Evolutionary conservation across 495 filamentous ascomycete genomes (phyloP), one percentile per base, ranked within the genome.

Genomic region (Penicillium flavigenum): DNA sequence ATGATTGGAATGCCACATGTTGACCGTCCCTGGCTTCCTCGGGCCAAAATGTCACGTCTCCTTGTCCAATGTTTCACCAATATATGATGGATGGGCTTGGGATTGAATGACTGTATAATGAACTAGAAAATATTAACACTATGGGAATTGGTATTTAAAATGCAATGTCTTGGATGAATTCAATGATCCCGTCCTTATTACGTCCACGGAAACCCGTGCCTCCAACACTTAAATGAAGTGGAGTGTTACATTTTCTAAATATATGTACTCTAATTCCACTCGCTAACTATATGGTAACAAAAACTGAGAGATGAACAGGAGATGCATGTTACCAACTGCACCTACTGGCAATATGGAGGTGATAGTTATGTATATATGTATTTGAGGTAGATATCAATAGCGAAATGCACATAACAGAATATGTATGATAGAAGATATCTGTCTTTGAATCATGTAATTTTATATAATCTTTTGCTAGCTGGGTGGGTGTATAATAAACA

Each of bases 81-180:
- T 38, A 17, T 46, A 29, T 52, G 61, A 54, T 61, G 54, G 57
- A 61, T 51, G 47, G 45, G 53, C 36, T 43, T 53, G 39, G 56
- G 46, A 46, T 55, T 57, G 54, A 63, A 69, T 69, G 66, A 63
- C 57, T 69, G 64, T 67, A 69, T 67, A 66, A 67, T 68, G 66
- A 66, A 58, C 27, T 32, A 51, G 31, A 48, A 57, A 60, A 49
- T 52, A 46, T 32, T 55, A 10, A 46, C 32, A 31, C 24, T 47
- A 12, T 14, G 16, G 46, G 36, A 43, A 48, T 26, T 38, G 36
- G 10, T 22, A 38, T 20, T 20, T 41, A 54, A 47, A 31, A 31
- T 47, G 44, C 36, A 42, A 57, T 42, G 22, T 57, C 31, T 36
- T 47, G 54, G 20, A 24, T 26, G 22, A 38, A 47, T 20, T 36